Base-by-base conservation (phyloP, 108 stramenopile genomes). In the Fragilaria radians region DNA sequence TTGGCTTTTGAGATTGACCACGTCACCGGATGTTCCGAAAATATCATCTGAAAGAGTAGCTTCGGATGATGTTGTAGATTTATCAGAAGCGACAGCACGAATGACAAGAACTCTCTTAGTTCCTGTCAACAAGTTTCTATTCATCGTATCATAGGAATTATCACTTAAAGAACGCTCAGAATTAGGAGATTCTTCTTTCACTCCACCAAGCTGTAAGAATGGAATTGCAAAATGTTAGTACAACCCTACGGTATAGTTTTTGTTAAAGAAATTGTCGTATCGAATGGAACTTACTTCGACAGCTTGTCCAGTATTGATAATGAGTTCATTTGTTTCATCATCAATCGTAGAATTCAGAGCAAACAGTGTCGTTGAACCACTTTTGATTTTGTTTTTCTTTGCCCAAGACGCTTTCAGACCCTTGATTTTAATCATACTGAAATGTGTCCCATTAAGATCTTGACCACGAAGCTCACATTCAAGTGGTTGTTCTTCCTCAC, bases 21-120 rank as follows among this genome's bases (percentile, higher is more conserved):
- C 42, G 46, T 54, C 63, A 31, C 66, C 67, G 59, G 19, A 5
- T 19, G 42, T 51, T 2, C 66, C 55, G 55, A 68, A 68, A 17
- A 74, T 33, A 3, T 57, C 48, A 46, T 74, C 48, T 21, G 29
- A 28, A 27, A 75, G 46, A 21, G 33, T 34, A 5, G 33, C 22
- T 28, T 3, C 24, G 36, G 55, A 62, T n/a, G 55, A 53, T n/a
- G 54, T 46, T 14, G 57, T 57, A 32, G 29, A 0, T 2, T 32
- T 48, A 42, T 70, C 62, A 22, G 26, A 2, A 28, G 61, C 63
- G 19, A 14, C 28, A 5, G 70, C 61, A 18, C 65, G 65, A 49
- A 75, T 57, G 18, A 66, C 69, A 11, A 70, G 14, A 14, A 42
- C 36, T 14, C 14, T 42, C 36, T 42, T 42, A 7, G 14, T 14